These are phyloP conservation scores for Lycium barbarum DNA, from an alignment of 257 asterid genomes.

Conservation along the genomic window DNA sequence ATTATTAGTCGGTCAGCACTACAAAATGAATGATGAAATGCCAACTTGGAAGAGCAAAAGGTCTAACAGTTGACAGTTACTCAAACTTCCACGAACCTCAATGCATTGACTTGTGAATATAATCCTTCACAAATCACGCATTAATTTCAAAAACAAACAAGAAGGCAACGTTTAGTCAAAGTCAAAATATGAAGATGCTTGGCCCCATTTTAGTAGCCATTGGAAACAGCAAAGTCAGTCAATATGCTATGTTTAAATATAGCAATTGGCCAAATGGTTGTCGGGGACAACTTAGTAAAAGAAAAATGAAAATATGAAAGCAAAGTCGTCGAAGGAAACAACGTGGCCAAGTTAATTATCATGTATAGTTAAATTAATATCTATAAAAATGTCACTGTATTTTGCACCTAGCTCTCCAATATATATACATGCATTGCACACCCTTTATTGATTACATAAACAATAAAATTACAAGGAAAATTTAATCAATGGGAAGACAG, in stretches of 20 bases:
- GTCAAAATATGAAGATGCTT: background rate
- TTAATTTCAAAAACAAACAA: background rate
- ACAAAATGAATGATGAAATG: background rate
- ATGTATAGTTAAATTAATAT: background rate
- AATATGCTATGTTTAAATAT: background rate
- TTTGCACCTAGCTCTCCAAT: background rate
- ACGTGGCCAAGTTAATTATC: background rate
- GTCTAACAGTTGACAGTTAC: background rate
- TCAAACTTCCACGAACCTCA: background rate
- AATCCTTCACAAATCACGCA: background rate
- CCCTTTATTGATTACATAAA: background rate
- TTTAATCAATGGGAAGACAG: background rate
- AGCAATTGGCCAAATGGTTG: background rate
- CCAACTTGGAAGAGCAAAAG: background rate
- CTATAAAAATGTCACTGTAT: background rate
- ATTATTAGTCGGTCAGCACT: background rate
- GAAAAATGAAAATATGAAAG: background rate
- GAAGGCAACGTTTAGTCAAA: background rate
- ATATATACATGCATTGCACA: background rate
- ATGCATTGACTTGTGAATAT: background rate
- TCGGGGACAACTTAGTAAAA: background rate
- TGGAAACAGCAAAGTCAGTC: conserved; percentile 13
- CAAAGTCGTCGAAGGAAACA: background rate
- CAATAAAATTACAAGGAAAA: background rate
- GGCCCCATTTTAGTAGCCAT: background rate